Evolutionary conservation across 805 yeast genomes (phyloP).

Genomic region (Saturnispora sekii): DNA sequence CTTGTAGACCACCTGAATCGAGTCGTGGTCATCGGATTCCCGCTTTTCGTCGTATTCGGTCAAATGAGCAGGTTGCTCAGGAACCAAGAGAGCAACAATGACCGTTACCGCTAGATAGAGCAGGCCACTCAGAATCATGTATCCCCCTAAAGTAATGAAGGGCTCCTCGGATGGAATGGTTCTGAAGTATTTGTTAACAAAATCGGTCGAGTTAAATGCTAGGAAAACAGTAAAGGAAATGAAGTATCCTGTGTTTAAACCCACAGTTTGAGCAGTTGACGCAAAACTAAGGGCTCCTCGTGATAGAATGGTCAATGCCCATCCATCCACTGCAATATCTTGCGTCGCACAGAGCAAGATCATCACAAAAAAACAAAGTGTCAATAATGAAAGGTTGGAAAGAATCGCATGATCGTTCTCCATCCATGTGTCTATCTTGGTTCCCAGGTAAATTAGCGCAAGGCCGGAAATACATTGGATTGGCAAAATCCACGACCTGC

Average conservation of each 20-base stretch:
- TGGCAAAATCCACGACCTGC: conserved; percentile 93
- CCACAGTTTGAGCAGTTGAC: conserved; percentile 95
- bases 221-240: conserved; percentile 83
- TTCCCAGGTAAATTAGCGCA: conserved; percentile 58
- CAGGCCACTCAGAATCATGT: conserved; percentile 71
- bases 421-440: conserved; percentile 40
- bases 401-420: conserved; percentile 32
- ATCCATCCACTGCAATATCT: conserved; percentile 97
- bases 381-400: conserved; percentile 43
- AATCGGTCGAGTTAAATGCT: conserved; percentile 85
- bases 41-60: neutral
- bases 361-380: conserved; percentile 62
- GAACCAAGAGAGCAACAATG: conserved; percentile 45
- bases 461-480: conserved; percentile 74
- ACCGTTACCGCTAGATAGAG: conserved; percentile 60
- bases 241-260: conserved; percentile 89
- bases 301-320: conserved; percentile 88
- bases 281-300: conserved; percentile 79
- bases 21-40: conserved; percentile 6
- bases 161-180: conserved; percentile 51
- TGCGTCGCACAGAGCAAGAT: conserved; percentile 93
- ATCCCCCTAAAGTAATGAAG: conserved; percentile 60
- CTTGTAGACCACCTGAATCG: conserved; percentile 36
- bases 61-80: conserved; percentile 60
- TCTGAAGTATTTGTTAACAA: conserved; percentile 79